These are phyloP conservation scores for Datisca glomerata DNA, from an alignment of 306 rosid species.

Conservation along the genomic window DNA sequence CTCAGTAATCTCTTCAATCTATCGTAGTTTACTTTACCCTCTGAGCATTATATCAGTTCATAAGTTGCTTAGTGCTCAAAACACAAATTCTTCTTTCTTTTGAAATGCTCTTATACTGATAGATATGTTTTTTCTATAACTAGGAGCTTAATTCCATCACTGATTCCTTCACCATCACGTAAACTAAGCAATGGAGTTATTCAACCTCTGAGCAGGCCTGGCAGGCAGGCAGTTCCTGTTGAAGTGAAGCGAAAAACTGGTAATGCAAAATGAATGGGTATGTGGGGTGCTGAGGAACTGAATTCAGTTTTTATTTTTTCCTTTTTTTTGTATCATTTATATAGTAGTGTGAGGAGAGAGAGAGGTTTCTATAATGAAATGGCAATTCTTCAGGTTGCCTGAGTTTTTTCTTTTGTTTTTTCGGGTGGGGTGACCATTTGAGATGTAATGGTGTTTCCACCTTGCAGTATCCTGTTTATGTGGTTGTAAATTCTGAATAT, in stretches of 20 bases:
- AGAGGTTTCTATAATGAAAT: slow-evolving; percentile 2
- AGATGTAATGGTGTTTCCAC: slow-evolving; percentile 17
- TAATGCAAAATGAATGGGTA: slow-evolving; percentile 33
- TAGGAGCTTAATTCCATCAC: slow-evolving; percentile 71
- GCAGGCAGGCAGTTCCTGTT: slow-evolving; percentile 24
- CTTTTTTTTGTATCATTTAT: slow-evolving; percentile 12
- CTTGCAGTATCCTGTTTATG: slow-evolving; percentile 11
- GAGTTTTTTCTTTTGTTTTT: slow-evolving; percentile 18
- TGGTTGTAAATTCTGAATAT: no score
- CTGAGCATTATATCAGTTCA: background rate
- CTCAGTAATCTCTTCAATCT: slow-evolving; percentile 37
- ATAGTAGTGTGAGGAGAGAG: slow-evolving; percentile 12
- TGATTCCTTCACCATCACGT: slow-evolving; percentile 63
- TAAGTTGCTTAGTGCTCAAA: no score
- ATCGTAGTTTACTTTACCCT: background rate
- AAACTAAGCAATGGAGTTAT: slow-evolving; percentile 25
- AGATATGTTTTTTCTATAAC: background rate
- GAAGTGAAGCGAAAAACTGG: slow-evolving; percentile 46
- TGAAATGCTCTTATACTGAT: background rate
- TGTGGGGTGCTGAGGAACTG: slow-evolving; percentile 12
- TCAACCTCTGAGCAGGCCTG: slow-evolving; percentile 23
- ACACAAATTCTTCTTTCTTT: no score
- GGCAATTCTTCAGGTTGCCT: slow-evolving; percentile 25
- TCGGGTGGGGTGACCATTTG: no score
- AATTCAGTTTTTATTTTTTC: slow-evolving; percentile 8